Evolutionary conservation across 1,139 yeast genomes (phyloP).

Genomic region (Blastobotrys raffinosifermentans): DNA sequence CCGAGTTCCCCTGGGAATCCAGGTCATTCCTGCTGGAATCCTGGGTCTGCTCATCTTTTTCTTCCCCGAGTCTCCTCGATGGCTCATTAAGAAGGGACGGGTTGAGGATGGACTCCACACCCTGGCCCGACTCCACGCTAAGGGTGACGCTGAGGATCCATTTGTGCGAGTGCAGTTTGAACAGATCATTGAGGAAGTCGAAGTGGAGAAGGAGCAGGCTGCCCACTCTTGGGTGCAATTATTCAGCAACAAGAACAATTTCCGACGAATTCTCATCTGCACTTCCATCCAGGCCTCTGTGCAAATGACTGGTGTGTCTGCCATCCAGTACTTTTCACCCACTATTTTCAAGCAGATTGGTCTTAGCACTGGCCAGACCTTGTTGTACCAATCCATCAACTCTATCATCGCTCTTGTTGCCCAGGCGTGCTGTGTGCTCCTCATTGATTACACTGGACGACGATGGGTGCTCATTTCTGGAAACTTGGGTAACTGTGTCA

Average conservation of each 20-base stretch:
- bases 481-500: constrained; percentile 5
- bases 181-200: constrained; percentile 30
- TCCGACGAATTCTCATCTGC: constrained; percentile 11
- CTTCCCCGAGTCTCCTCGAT: constrained; percentile 12
- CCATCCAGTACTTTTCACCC: constrained; percentile 60
- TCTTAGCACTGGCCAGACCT: constrained; percentile 18
- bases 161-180: constrained; percentile 11
- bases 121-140: constrained; percentile 21
- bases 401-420: constrained; percentile 23
- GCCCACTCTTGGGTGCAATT: constrained; percentile 11
- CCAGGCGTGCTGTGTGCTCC: constrained; percentile 15
- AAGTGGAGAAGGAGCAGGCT: constrained; percentile 8
- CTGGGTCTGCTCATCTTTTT: constrained; percentile 22
- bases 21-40: constrained; percentile 18
- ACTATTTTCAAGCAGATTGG: constrained; percentile 42
- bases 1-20: constrained; percentile 19
- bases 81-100: constrained; percentile 24
- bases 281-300: constrained; percentile 33
- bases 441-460: constrained; percentile 20
- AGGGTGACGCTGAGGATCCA: constrained; percentile 17
- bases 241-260: constrained; percentile 9
- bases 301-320: constrained; percentile 66
- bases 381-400: constrained; percentile 22
- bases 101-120: constrained; percentile 19
- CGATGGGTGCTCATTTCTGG: constrained; percentile 18